A percentile compares a stretch with the other conserved stretches of the same genome.
Evolutionary conservation across 306 rosid genomes (phyloP).

Genomic region (Pterocarpus macrocarpus): DNA sequence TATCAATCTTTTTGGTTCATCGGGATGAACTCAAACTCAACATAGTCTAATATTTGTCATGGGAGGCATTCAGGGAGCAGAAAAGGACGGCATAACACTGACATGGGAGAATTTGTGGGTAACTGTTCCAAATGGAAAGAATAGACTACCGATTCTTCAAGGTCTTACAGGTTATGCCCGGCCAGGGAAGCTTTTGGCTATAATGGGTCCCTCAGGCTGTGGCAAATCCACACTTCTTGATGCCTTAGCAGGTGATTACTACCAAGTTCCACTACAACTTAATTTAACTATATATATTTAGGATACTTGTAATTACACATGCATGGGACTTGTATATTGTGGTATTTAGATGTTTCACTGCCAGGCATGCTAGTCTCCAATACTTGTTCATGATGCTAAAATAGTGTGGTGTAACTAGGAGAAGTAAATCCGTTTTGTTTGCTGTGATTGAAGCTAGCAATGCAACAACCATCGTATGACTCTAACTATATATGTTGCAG

Average conservation of each 20-base stretch:
- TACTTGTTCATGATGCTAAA: background rate
- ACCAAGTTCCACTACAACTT: background rate
- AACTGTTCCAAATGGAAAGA: slow-evolving; percentile 51
- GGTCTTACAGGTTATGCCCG: slow-evolving; percentile 64
- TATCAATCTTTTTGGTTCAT: no score
- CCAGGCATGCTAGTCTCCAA: no score
- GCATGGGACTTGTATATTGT: no score
- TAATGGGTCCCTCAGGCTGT: slow-evolving; percentile 88
- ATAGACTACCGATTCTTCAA: slow-evolving; percentile 57
- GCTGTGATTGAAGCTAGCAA: background rate
- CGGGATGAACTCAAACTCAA: no score
- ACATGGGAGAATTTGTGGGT: slow-evolving; percentile 75
- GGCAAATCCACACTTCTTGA: slow-evolving; percentile 90
- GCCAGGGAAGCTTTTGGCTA: slow-evolving; percentile 72
- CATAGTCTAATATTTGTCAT: background rate
- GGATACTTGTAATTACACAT: no score
- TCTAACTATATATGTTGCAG: slow-evolving; percentile 48
- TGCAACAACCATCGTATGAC: slow-evolving; percentile 1
- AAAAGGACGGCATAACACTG: slow-evolving; percentile 46
- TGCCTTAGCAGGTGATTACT: slow-evolving; percentile 64
- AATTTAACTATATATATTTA: background rate
- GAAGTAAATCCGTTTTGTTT: background rate
- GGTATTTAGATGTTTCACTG: no score
- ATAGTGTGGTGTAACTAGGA: background rate
- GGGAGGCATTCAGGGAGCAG: background rate